These are phyloP conservation scores for Trypanosomatidae sp. DNA, from an alignment of 208 protist genomes.

Conservation along the genomic window DNA sequence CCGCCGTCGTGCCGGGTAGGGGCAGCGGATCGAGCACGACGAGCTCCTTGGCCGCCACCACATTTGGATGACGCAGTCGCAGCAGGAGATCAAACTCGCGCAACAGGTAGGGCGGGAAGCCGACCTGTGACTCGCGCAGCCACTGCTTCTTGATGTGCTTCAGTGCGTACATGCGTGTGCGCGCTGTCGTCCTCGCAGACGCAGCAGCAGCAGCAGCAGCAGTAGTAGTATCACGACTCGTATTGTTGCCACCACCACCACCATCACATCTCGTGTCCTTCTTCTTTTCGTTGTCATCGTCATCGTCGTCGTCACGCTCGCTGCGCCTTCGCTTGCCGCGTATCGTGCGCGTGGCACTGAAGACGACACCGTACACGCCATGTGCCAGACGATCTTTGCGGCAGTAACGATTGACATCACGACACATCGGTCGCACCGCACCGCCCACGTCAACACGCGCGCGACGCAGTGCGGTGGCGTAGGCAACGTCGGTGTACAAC, in stretches of 20 bases:
- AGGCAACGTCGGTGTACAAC: conserved; percentile 10
- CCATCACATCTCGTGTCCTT: not conserved
- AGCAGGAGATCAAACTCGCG: conserved; percentile 77
- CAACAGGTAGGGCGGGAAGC: conserved; percentile 70
- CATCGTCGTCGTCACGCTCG: no score
- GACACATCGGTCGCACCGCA: conserved; percentile 17
- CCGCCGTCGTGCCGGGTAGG: not conserved
- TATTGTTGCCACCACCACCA: not conserved
- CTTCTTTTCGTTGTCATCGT: no score
- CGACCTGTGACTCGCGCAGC: conserved; percentile 57
- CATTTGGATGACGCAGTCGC: conserved; percentile 65
- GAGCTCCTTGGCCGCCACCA: conserved; percentile 32
- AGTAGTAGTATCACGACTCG: no score
- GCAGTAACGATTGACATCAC: conserved; percentile 45
- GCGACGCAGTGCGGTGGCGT: conserved; percentile 4
- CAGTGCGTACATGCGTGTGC: conserved; percentile 27
- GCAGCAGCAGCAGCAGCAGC: not conserved
- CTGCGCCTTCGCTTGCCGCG: not conserved
- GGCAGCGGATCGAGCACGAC: conserved; percentile 27
- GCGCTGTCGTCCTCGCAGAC: not conserved
- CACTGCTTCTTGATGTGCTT: conserved; percentile 77
- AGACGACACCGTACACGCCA: conserved; percentile 81
- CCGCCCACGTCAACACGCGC: conserved; percentile 22
- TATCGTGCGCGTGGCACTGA: conserved; percentile 14
- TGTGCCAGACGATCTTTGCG: conserved; percentile 30